Evolutionary conservation across 202 grass and related monocot genomes (phyloP).

Genomic region (Schoenoplectus triqueter): DNA sequence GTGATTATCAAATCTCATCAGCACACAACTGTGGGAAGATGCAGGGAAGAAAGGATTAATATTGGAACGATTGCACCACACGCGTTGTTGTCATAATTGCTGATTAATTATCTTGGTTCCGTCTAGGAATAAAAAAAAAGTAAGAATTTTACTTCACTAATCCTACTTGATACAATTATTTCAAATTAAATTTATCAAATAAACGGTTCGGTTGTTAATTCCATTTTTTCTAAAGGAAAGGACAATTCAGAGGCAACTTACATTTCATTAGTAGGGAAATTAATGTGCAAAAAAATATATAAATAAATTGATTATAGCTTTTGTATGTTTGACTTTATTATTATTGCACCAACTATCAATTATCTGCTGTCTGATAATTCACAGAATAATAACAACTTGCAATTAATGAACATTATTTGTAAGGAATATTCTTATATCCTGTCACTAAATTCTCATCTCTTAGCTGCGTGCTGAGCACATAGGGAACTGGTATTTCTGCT

Average conservation of each 20-base stretch:
- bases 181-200: too few species aligned
- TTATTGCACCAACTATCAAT: not conserved
- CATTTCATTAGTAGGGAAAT: not conserved
- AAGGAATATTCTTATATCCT: conserved; percentile 18
- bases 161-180: too few species aligned
- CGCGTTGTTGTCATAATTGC: too few species aligned
- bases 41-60: too few species aligned
- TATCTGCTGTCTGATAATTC: not conserved
- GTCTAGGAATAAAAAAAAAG: too few species aligned
- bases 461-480: conserved; percentile 12
- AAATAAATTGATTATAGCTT: not conserved
- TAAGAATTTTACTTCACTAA: too few species aligned
- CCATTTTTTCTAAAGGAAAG: too few species aligned
- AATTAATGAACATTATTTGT: conserved; percentile 5
- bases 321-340: conserved; percentile 12
- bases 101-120: too few species aligned
- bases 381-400: conserved; percentile 1
- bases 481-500: not conserved
- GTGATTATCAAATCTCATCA: too few species aligned
- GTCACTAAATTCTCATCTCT: conserved; percentile 17
- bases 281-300: not conserved
- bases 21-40: too few species aligned
- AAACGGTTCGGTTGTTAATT: too few species aligned
- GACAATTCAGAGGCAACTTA: not conserved
- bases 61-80: too few species aligned